Conservation (phyloP, 2,329 filamentous ascomycete genomes). For the Exophiala sp. region DNA sequence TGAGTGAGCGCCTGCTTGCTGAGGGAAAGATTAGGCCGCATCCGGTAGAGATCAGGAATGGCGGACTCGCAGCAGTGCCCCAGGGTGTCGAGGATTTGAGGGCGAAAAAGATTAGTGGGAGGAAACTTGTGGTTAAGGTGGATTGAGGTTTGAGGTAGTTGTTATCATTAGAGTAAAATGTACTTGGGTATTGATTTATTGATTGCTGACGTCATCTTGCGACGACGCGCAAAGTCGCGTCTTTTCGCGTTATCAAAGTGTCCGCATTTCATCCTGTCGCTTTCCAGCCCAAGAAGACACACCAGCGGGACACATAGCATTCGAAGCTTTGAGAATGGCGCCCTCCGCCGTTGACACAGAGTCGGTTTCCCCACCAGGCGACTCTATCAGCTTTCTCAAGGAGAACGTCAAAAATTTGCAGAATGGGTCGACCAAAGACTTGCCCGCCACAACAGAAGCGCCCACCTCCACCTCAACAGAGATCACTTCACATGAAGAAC, state of each 20-base stretch:
- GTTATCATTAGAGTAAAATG: neutral
- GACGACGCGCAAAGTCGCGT: neutral
- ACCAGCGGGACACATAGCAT: too few relatives aligned
- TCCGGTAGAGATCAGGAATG: neutral
- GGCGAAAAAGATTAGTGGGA: neutral
- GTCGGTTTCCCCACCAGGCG: conserved; percentile 7
- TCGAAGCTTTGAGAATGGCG: too few relatives aligned
- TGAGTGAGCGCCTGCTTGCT: neutral
- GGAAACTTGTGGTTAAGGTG: neutral
- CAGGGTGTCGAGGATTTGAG: neutral
- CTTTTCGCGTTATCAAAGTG: neutral
- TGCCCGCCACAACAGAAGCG: neutral
- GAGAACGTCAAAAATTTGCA: conserved; percentile 22
- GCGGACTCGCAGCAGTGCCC: neutral
- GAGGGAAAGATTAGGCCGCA: neutral
- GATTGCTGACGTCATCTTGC: neutral
- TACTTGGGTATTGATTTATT: neutral
- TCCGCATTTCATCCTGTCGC: too few relatives aligned
- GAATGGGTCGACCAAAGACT: conserved; percentile 1
- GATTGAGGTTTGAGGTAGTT: neutral
- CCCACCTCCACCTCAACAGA: neutral
- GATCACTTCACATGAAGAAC: conserved; percentile 64
- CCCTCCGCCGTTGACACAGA: conserved; percentile 20
- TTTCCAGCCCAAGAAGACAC: too few relatives aligned
- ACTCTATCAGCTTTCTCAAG: conserved; percentile 23